phyloP scores from a whole-genome alignment of 331 rosid species.

The Acacia concinna region DNA sequence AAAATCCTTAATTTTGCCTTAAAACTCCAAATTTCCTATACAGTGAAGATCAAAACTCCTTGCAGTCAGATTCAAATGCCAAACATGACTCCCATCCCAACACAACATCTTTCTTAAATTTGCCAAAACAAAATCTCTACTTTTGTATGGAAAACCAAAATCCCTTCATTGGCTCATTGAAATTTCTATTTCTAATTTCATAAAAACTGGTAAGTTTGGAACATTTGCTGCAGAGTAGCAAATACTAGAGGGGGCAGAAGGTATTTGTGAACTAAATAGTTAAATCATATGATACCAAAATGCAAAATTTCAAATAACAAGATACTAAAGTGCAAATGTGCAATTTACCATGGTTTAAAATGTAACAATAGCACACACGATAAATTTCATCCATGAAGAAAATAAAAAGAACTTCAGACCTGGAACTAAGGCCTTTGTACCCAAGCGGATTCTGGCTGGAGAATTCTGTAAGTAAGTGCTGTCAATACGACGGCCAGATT shows the following conservation, averaged over 20 bases:
- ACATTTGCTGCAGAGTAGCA: not conserved
- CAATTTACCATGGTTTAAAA: not conserved
- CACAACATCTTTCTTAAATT: not conserved
- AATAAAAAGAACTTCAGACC: conserved; percentile 42
- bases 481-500: conserved; percentile 96
- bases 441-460: conserved; percentile 95
- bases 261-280: not conserved
- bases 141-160: not conserved
- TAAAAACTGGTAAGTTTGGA: not conserved
- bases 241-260: not conserved
- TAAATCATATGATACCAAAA: not conserved
- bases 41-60: not conserved
- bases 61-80: not conserved
- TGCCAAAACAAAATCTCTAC: not conserved
- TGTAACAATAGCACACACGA: conserved; percentile 2
- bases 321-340: not conserved
- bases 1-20: not conserved
- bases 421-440: conserved; percentile 87
- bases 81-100: not conserved
- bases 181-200: not conserved
- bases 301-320: not conserved
- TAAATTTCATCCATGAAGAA: not conserved
- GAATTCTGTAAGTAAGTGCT: conserved; percentile 86
- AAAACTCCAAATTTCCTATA: not conserved
- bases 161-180: not conserved